phyloP scores from a whole-genome alignment of 768 basidiomycete species.

The Termitomyces sp. region DNA sequence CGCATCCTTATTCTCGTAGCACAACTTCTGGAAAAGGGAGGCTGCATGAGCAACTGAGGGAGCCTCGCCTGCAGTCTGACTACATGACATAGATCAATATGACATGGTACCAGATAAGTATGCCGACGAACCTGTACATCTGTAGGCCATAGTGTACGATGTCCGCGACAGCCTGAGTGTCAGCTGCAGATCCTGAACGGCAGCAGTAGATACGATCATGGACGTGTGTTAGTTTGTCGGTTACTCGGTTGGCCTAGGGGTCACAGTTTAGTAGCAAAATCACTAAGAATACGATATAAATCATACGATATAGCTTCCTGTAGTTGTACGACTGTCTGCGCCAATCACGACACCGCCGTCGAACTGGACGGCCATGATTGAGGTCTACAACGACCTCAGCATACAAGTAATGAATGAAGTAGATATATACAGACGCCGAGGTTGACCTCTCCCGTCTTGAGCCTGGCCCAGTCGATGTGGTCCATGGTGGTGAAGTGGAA shows the following conservation, averaged over 20 bases:
- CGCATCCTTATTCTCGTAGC: conserved; percentile 91
- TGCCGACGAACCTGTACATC: conserved; percentile 56
- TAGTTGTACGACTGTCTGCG: conserved; percentile 96
- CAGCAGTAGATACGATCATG: conserved; percentile 99
- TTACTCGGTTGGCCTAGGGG: conserved; percentile 89
- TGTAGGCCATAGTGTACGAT: conserved; percentile 82
- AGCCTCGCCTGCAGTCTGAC: conserved; percentile 56
- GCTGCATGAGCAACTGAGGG: conserved; percentile 85
- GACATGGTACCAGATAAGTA: background rate
- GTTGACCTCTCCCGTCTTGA: conserved; percentile 96
- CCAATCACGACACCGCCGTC: conserved; percentile 93
- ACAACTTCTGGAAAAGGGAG: conserved; percentile 78
- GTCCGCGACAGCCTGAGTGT: conserved; percentile 97
- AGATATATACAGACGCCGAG: conserved; percentile 69
- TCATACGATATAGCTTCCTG: conserved; percentile 91
- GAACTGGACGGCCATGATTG: conserved; percentile 99
- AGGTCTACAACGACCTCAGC: conserved; percentile 57
- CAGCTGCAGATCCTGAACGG: conserved; percentile 96
- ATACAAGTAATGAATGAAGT: background rate
- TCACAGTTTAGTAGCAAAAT: background rate
- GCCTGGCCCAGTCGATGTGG: conserved; percentile 76
- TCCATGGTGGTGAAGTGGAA: conserved; percentile 41
- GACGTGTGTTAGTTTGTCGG: conserved; percentile 94
- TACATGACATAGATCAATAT: conserved; percentile 16
- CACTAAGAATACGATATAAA: conserved; percentile 5